Conservation (phyloP, 2,329 filamentous ascomycete species). For the Amauroascus verrucosus region DNA sequence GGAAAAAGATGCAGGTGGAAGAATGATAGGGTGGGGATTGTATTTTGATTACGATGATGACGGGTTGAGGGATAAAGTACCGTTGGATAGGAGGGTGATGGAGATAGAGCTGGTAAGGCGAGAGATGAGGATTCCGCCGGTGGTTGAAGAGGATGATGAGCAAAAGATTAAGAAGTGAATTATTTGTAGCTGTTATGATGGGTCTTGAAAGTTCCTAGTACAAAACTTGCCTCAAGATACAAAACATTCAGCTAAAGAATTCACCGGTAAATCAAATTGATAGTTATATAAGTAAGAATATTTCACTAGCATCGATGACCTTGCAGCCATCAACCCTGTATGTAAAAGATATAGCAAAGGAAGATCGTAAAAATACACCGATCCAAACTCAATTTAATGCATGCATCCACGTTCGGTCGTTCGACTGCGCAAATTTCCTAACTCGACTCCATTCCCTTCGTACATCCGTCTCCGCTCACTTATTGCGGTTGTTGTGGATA, state of each 20-base stretch:
- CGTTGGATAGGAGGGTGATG: slow-evolving; percentile 18
- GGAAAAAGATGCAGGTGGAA: slow-evolving; percentile 26
- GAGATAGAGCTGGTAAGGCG: slow-evolving; percentile 21
- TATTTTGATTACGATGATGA: slow-evolving; percentile 38
- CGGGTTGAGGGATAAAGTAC: slow-evolving; percentile 24
- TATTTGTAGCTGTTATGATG: neutral
- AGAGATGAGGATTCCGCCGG: slow-evolving; percentile 13
- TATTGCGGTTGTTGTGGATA: neutral
- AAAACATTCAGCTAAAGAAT: too few relatives aligned
- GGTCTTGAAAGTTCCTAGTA: too few relatives aligned
- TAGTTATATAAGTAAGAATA: neutral
- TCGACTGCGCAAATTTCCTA: neutral
- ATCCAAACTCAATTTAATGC: neutral
- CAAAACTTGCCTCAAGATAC: too few relatives aligned
- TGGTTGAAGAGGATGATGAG: slow-evolving; percentile 8
- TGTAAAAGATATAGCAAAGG: neutral
- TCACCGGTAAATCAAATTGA: neutral
- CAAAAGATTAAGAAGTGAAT: neutral
- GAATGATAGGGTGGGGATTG: slow-evolving; percentile 28
- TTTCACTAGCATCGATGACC: too few relatives aligned
- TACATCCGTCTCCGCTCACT: neutral
- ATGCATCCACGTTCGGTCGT: neutral
- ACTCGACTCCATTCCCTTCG: neutral
- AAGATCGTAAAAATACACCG: neutral
- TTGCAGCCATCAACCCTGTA: too few relatives aligned